phyloP scores from a whole-genome alignment of 257 asterid species.

The Nemophila menziesii region DNA sequence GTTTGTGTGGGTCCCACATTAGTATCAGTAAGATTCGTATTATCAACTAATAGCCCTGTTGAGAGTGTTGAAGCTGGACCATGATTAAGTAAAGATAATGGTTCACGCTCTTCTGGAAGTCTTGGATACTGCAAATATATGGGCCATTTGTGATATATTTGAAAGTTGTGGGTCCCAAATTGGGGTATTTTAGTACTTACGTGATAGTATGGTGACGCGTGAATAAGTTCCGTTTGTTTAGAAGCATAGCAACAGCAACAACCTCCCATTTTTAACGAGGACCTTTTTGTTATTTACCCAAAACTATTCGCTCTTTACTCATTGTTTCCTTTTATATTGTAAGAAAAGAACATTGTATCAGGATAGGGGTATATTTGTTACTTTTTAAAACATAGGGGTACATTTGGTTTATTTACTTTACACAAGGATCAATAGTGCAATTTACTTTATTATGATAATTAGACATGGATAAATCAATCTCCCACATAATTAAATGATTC shows the following conservation, averaged over 20 bases:
- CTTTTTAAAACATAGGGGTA: no score
- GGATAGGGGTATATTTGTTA: no score
- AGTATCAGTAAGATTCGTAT: constrained; percentile 73
- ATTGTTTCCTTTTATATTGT: constrained; percentile 30
- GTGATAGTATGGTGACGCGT: constrained; percentile 39
- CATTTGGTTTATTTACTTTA: no score
- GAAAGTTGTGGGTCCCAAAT: no score
- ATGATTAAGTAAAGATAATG: constrained; percentile 44
- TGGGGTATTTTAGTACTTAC: no score
- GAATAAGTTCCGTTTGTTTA: constrained; percentile 23
- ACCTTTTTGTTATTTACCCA: constrained; percentile 29
- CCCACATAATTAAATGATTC: no score
- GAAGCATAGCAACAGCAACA: constrained; percentile 72
- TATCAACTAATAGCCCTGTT: constrained; percentile 68
- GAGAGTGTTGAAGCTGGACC: constrained; percentile 42
- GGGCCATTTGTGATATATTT: no score
- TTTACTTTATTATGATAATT: no score
- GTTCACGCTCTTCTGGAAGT: constrained; percentile 50
- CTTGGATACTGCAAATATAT: constrained; percentile 52
- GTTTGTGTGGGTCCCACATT: constrained; percentile 31
- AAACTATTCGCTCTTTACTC: constrained; percentile 31
- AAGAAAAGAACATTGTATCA: constrained; percentile 2
- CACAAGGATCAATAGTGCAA: no score
- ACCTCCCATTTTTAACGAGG: constrained; percentile 57
- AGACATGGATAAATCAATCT: no score